Base-by-base conservation (phyloP, 2,329 filamentous ascomycete species). In the Colletotrichum eremochloae region DNA sequence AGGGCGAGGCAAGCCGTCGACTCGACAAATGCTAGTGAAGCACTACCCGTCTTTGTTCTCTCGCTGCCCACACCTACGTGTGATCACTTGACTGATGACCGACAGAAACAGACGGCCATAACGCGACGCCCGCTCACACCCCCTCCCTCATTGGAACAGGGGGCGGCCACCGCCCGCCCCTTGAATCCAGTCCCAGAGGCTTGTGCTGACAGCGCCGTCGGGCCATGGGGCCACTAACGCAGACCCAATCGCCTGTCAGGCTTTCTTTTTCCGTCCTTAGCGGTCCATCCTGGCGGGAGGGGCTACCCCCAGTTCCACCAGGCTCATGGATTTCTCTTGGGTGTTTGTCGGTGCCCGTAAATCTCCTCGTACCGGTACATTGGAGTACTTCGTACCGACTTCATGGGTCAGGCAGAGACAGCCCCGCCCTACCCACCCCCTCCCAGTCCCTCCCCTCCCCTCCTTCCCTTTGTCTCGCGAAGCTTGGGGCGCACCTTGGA, bases 261-360 rank as follows among this genome's bases (percentile, higher is more conserved):
- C 61, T 73, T 74, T 63, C 71, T 74, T 74, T 72, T 74, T 74
- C 68, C 71, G 71, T 73, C 40, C 63, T 66, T 74, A 74, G 73
- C 73, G 73, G 71, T 68, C 73, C 73, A 57, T 71, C 44, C 71
- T 68, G 71, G 71, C 73, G 73, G 73, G 71, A 73, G 71, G 71
- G 71, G 67, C 67, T 62, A 62, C 64, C 67, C 68, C 58, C 58
- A 60, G 69, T 64, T 56, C 69, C 69, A 69, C 65, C 65, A 40
- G 65, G 44, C 69, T 72, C 65, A 69, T 63, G 69, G 69, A 56
- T 72, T 55, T 58, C 33, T 56, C 46, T 72, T 68, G 52, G 56
- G 60, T 60, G 69, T 36, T 63, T 58, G 64, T 44, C 42, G 36
- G 60, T 50, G 20, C 20, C 53, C 58, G 36, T n/a, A 71, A 44